Base-by-base conservation (phyloP, 768 basidiomycete genomes). In the Peribolospora baueri region DNA sequence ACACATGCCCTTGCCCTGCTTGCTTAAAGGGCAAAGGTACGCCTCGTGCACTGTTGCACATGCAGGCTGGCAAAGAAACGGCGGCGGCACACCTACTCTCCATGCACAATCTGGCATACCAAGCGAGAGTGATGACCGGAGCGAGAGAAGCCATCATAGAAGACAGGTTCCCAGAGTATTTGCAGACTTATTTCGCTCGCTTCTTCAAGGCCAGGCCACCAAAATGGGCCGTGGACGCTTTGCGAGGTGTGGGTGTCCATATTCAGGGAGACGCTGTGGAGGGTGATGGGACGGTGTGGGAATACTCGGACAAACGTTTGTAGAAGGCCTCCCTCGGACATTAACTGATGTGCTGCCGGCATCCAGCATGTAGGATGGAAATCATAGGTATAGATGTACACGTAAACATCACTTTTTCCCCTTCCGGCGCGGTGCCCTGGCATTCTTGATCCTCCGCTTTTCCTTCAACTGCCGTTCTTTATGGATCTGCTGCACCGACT, bases 151-250 rank as follows among this genome's bases (percentile, higher is more conserved):
- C 86, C 3, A 88, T 90, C 60, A 64, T 86, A 56, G 72, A 74
- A 40, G 83, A 79, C 43, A 75, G 70, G 8, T 91, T 85, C 66
- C 87, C 86, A 1, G 71, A 75, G 52, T 90, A 83, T 64, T 71
- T 90, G 39, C 72, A 73, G 53, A 68, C 67, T 5, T 91, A 88
- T 68, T 90, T 91, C 66, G 72, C 71, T 42, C 69, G 70, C 48
- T 90, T 87, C 65, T 91, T 84, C 62, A 79, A 76, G 5, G 11
- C 37, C 51, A 61, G 61, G 25, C 25, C 25, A 25, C 85, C 85
- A 0, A 76, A 78, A 63, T 91, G 86, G 86, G 83, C 82, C 61
- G 76, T 90, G 1, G 81, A 84, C 62, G 87, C 86, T 8, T 68
- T 91, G 52, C 71, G 73, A 37, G 80, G 77, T 54, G 86, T 91